Base-by-base conservation (phyloP, 202 grass and related monocot species). In the Panicum hallii region DNA sequence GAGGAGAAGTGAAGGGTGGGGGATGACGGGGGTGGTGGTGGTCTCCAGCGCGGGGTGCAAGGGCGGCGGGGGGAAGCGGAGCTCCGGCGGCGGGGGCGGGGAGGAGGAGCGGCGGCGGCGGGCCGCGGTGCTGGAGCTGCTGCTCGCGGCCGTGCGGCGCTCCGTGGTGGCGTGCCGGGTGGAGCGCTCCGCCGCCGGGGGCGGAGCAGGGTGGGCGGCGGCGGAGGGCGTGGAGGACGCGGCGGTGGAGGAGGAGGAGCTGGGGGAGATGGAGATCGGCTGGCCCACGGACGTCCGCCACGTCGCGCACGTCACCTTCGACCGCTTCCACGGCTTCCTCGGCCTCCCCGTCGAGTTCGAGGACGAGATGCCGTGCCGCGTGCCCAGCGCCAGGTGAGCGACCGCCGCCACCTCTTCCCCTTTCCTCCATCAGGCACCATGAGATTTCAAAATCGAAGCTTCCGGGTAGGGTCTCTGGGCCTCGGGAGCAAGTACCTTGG, bases 341-440 rank as follows among this genome's bases (percentile, higher is more conserved):
- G 93, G 96, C 82, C 90, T 98, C 72, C 96, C 96, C 17, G 84
- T 89, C 78, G 96, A 98, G 91, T 95, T 98, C 80, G 93, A 95
- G 81, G 73, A 86, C 32, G 91, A 98, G 83, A 90, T 98, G 69
- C 93, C 96, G 36, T 87, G 87, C 82, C 91, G 91, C 64, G 93
- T 90, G 47, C 96, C 93, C 56, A 98, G 96, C 83, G 93, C 96
- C 16, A 95, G 96, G 91, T 98, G 23, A 60, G 47, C 19, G 4
- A 11, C n/a, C 19, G 7, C 44, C 19, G 23, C 20, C 50, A 0
- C 12, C 0, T 20, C 17, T 11, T 22, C 12, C 0, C 61, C 11
- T 2, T 20, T 49, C 61, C 20, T 20, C 2, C 47, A 47, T n/a
- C 57, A 12, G 9, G 2, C 11, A 42, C 63, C 72, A 67, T 26